Percentiles rank a stretch among this genome's conserved stretches.
These are phyloP conservation scores for Cephalotrichum gorgonifer DNA, from an alignment of 2,329 filamentous ascomycete species.

Conservation along the genomic window DNA sequence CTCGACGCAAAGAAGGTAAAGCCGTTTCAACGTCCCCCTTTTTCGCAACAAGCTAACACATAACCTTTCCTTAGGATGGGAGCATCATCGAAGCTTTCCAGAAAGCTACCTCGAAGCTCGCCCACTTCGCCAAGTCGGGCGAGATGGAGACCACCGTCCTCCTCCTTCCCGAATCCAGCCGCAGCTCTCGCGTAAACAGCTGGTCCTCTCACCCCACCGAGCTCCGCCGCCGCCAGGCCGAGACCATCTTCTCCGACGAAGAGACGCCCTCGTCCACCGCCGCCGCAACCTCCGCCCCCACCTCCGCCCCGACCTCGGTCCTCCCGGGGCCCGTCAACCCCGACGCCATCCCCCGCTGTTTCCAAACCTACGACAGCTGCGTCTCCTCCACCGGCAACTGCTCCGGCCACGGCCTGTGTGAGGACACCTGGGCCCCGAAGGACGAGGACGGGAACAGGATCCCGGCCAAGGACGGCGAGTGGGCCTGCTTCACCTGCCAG, in stretches of 20 bases:
- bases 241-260: slow-evolving; percentile 30
- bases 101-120: slow-evolving; percentile 32
- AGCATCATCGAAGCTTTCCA: slow-evolving; percentile 31
- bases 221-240: slow-evolving; percentile 36
- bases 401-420: slow-evolving; percentile 71
- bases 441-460: slow-evolving; percentile 25
- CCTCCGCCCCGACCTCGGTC: slow-evolving; percentile 13
- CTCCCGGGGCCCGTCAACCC: slow-evolving; percentile 13
- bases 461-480: slow-evolving; percentile 24
- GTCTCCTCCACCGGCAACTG: slow-evolving; percentile 63
- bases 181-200: slow-evolving; percentile 21
- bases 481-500: slow-evolving; percentile 66
- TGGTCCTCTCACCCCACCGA: slow-evolving; percentile 31
- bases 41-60: not conserved
- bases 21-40: not conserved
- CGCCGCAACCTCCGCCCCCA: slow-evolving; percentile 16
- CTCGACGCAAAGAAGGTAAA: slow-evolving; percentile 33
- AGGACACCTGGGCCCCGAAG: slow-evolving; percentile 47
- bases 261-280: slow-evolving; percentile 15
- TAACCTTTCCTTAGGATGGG: slow-evolving; percentile 20
- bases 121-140: slow-evolving; percentile 32
- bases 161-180: slow-evolving; percentile 37
- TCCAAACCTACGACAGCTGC: slow-evolving; percentile 60
- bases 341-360: slow-evolving; percentile 58
- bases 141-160: slow-evolving; percentile 48